phyloP scores from a whole-genome alignment of 1,284 basidiomycete genomes.

The Trichosporon sp. region DNA sequence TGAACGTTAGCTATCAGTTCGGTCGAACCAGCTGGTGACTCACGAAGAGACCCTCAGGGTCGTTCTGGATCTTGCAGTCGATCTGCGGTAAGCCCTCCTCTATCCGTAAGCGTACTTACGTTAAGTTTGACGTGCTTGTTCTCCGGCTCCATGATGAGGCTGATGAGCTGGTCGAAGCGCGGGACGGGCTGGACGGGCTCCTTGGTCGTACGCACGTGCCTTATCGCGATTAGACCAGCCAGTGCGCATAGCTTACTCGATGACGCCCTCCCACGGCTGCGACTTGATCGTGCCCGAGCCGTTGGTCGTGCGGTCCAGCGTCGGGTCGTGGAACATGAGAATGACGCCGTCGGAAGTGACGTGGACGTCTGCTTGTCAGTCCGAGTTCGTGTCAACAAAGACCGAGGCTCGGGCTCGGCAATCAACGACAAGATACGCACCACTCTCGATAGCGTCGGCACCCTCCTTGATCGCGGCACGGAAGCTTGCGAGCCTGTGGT shows the following conservation, averaged over 20 bases:
- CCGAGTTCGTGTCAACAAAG: too few relatives aligned
- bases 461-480: constrained; percentile 89
- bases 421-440: constrained; percentile 29
- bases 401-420: too few relatives aligned
- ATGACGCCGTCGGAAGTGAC: constrained; percentile 88
- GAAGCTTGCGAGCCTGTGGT: constrained; percentile 76
- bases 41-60: constrained; percentile 81
- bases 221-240: constrained; percentile 24
- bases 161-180: constrained; percentile 79
- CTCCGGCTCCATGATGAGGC: constrained; percentile 70
- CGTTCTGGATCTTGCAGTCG: constrained; percentile 91
- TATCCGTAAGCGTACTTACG: constrained; percentile 55
- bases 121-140: constrained; percentile 78
- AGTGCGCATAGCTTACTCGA: constrained; percentile 45
- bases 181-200: constrained; percentile 84
- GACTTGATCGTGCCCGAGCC: constrained; percentile 61
- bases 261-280: constrained; percentile 56
- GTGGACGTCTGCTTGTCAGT: constrained; percentile 76
- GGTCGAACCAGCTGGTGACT: constrained; percentile 27
- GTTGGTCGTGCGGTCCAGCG: constrained; percentile 62
- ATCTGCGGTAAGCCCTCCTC: constrained; percentile 56
- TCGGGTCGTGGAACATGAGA: constrained; percentile 95
- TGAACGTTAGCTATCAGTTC: constrained; percentile 20
- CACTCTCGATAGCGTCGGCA: constrained; percentile 88
- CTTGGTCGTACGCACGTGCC: constrained; percentile 77